Evolutionary conservation across 805 yeast species (phyloP), one percentile per base, ranked within the genome.

Genomic region (Suhomyces pyralidae): DNA sequence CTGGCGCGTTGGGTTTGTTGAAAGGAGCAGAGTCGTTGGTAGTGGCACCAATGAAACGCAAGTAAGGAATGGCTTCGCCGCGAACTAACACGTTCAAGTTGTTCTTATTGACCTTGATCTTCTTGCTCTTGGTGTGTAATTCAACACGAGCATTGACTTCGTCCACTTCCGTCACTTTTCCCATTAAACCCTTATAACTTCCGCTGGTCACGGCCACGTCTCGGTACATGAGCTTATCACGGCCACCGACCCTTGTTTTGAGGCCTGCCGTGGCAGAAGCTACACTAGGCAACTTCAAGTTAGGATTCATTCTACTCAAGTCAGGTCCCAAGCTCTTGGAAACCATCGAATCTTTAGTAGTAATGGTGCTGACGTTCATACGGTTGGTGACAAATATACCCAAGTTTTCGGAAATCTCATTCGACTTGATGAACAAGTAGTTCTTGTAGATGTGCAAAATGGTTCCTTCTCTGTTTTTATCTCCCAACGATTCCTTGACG

Each of bases 121-220:
- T 88, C 68, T 93, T 94, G 65, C 86, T 85, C 59, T 92, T 92
- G 25, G 97, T 89, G 69, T 94, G 98, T 58, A 94, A 79, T 72
- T 94, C 99, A 44, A 94, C 89, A 55, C 97, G 82, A 1, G 97
- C 98, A 59, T 81, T 82, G 12, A 87, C 87, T 56, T 96, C 99
- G 61, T 90, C 94, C 8, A 97, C 90, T 66, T 94, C 98, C 59
- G 88, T 87, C 43, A 94, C 90, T 58, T 90, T 88, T 67, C 99
- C 99, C 74, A 86, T 85, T 60, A 90, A 83, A 45, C 99, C 98
- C 73, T 94, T 94, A 69, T 93, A 90, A 28, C 96, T 94, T n/a
- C 97, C 90, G 63, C 88, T 85, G 38, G 89, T 82, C 47, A 94
- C 88, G 58, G 90, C 83, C 20, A 94, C 97, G 53, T 87, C 86